Evolutionary conservation across 257 asterid genomes (phyloP).

Genomic region (Voacanga thouarsii): DNA sequence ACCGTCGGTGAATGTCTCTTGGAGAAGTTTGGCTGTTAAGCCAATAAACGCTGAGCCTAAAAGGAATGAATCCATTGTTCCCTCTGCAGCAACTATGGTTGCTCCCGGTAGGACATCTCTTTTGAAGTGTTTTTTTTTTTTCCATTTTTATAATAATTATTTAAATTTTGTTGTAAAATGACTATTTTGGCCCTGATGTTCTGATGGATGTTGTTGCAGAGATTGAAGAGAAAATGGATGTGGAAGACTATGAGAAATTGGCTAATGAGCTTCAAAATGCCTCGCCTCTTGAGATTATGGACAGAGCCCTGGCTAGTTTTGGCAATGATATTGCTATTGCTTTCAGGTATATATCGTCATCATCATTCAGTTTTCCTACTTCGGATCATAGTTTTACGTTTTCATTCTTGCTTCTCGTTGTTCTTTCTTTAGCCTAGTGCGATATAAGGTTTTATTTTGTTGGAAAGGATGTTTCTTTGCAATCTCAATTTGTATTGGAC

Average conservation of each 20-base stretch:
- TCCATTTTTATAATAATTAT: not conserved
- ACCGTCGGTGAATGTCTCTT: conserved; percentile 31
- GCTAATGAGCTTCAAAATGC: conserved; percentile 58
- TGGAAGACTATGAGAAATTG: conserved; percentile 51
- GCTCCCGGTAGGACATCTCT: conserved; percentile 23
- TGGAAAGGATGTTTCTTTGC: not conserved
- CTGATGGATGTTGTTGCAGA: conserved; percentile 23
- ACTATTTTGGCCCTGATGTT: not conserved
- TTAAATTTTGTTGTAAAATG: not conserved
- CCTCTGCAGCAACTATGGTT: conserved; percentile 29
- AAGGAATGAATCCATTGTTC: conserved; percentile 22
- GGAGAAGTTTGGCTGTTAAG: conserved; percentile 43
- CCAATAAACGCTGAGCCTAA: conserved; percentile 46
- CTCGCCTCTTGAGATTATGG: conserved; percentile 77
- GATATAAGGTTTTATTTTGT: not conserved
- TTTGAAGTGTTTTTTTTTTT: not conserved
- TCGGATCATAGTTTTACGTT: not conserved
- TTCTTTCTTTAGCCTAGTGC: not conserved
- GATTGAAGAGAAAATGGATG: conserved; percentile 39
- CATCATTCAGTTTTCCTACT: not conserved
- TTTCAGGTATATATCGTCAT: conserved; percentile 51
- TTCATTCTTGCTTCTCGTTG: not conserved
- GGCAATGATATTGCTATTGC: conserved; percentile 81
- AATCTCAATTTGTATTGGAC: not conserved
- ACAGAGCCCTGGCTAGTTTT: conserved; percentile 62